Percentiles rank a stretch among this genome's conserved stretches.
phyloP scores from a whole-genome alignment of 2,329 filamentous ascomycete species.

The Penicillium sp. region DNA sequence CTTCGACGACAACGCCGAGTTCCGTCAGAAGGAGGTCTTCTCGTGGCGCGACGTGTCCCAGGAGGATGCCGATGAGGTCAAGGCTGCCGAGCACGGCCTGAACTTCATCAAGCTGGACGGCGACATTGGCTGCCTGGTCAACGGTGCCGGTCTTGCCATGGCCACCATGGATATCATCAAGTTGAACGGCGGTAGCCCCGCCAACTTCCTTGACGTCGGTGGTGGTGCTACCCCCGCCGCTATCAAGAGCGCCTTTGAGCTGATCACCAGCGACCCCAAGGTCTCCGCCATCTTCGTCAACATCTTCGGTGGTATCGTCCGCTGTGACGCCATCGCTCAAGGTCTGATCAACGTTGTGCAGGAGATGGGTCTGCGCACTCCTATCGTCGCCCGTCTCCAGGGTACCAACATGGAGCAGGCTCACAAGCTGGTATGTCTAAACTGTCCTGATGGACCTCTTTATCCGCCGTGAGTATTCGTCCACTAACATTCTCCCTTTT shows the following conservation, averaged over 20 bases:
- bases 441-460: constrained; percentile 3
- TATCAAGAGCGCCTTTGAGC: constrained; percentile 95
- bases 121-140: constrained; percentile 98
- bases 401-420: constrained; percentile 97
- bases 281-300: constrained; percentile 99
- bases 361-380: constrained; percentile 90
- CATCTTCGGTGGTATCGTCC: constrained; percentile 98
- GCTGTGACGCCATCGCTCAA: constrained; percentile 94
- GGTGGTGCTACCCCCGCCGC: constrained; percentile 94
- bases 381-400: constrained; percentile 94
- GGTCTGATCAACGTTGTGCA: constrained; percentile 93
- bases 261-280: constrained; percentile 97
- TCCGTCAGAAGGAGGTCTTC: constrained; percentile 96
- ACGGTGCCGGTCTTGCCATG: constrained; percentile 98
- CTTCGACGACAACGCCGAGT: constrained; percentile 98
- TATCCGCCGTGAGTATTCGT: not conserved
- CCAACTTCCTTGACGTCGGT: constrained; percentile 98
- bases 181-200: constrained; percentile 90
- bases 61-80: constrained; percentile 96
- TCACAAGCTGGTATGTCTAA: constrained; percentile 61
- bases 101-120: constrained; percentile 99
- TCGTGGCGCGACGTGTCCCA: constrained; percentile 88
- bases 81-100: constrained; percentile 80
- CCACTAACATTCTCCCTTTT: not conserved
- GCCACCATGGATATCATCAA: constrained; percentile 99